Evolutionary conservation across 441 rosid genomes (phyloP).

Genomic region (Aquilaria agallochum): DNA sequence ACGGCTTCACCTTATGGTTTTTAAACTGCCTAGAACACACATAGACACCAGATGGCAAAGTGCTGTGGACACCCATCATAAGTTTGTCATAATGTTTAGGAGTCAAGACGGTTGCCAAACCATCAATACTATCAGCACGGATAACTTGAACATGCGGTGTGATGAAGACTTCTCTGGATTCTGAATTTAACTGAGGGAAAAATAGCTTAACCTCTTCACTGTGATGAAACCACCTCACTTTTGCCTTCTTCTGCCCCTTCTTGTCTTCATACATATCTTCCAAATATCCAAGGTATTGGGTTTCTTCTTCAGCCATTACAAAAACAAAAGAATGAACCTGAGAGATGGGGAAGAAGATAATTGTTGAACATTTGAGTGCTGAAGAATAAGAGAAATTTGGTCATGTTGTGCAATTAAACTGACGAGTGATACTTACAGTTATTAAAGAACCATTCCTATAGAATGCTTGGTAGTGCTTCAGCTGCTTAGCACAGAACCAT

Average conservation of each 20-base stretch:
- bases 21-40: constrained; percentile 39
- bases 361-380: constrained; percentile 4
- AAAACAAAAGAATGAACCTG: constrained; percentile 44
- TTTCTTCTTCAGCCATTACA: constrained; percentile 33
- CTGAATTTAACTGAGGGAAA: constrained; percentile 27
- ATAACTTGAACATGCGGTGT: constrained; percentile 40
- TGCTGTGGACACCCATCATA: constrained; percentile 21
- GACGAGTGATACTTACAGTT: constrained; percentile 22
- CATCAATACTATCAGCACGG: constrained; percentile 35
- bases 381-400: background rate
- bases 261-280: constrained; percentile 50
- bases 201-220: constrained; percentile 31
- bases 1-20: constrained; percentile 33
- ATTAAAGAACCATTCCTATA: constrained; percentile 18
- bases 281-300: constrained; percentile 32
- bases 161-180: constrained; percentile 41
- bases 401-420: background rate
- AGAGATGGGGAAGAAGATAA: constrained; percentile 1
- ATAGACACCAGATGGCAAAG: constrained; percentile 23
- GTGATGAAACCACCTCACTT: constrained; percentile 46
- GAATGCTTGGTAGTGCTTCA: constrained; percentile 35
- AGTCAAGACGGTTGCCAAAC: constrained; percentile 40
- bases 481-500: constrained; percentile 34
- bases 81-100: constrained; percentile 32
- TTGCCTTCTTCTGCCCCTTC: constrained; percentile 44